These are phyloP conservation scores for Cylindrotheca closterium DNA, from an alignment of 108 stramenopile species.

Conservation along the genomic window DNA sequence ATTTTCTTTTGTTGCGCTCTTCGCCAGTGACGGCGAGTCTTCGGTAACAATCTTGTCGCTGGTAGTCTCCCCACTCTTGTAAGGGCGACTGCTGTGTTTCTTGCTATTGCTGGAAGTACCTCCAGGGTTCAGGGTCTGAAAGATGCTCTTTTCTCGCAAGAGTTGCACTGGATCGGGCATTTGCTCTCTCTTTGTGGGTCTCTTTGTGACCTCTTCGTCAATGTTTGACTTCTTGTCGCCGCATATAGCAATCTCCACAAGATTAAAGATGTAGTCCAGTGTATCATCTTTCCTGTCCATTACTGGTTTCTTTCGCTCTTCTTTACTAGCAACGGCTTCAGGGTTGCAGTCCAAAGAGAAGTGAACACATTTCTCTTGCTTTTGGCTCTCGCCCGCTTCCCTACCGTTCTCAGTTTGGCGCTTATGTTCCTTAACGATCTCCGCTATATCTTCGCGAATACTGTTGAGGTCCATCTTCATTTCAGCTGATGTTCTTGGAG, in stretches of 20 bases:
- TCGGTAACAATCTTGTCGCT: too few species aligned
- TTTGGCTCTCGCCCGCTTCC: background rate
- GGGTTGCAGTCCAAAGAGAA: background rate
- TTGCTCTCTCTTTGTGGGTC: background rate
- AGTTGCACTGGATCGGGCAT: background rate
- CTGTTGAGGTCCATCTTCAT: background rate
- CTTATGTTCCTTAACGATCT: background rate
- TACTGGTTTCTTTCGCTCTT: background rate
- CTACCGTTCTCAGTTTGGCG: background rate
- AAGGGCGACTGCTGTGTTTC: background rate
- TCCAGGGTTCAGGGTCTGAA: background rate
- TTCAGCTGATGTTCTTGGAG: background rate
- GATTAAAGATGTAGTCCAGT: constrained; percentile 29
- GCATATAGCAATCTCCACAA: constrained; percentile 31
- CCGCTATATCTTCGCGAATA: background rate
- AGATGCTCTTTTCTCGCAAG: background rate
- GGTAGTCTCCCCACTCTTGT: too few species aligned
- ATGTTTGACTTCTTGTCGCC: constrained; percentile 5
- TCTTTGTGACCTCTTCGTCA: background rate
- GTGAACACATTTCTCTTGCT: background rate
- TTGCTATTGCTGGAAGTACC: background rate
- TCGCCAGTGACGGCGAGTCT: too few species aligned
- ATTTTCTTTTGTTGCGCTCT: too few species aligned
- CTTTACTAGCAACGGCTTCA: background rate
- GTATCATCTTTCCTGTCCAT: constrained; percentile 13